phyloP scores from a whole-genome alignment of 306 rosid genomes.

The Lithocarpus polystachyus region DNA sequence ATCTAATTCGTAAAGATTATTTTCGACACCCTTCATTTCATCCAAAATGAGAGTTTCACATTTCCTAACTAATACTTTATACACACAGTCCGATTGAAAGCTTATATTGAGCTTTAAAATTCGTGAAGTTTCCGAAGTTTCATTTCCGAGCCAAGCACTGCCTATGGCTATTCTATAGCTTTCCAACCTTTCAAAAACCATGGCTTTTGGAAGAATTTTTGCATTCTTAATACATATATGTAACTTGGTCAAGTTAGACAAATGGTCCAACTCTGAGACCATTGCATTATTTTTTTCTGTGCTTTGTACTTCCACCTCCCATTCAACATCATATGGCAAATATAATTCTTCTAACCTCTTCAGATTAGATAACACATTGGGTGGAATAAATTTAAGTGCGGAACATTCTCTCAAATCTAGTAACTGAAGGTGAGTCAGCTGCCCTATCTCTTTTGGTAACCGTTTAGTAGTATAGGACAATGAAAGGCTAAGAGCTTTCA shows the following conservation, averaged over 20 bases:
- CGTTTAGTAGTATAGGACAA: background rate
- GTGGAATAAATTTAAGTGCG: background rate
- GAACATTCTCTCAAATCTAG: background rate
- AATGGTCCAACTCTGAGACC: no score
- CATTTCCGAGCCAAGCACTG: accelerated
- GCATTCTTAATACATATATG: background rate
- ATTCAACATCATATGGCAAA: background rate
- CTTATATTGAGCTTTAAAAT: background rate
- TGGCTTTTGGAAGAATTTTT: background rate
- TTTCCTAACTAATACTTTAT: background rate
- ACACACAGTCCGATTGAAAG: background rate
- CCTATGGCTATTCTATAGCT: background rate
- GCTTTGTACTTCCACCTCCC: background rate
- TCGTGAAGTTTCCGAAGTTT: background rate
- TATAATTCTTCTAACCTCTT: background rate
- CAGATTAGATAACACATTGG: background rate
- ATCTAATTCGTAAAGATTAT: background rate
- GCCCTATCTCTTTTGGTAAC: background rate
- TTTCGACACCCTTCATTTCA: background rate
- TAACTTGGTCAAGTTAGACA: accelerated
- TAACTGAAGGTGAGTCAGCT: background rate
- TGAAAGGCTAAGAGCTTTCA: background rate
- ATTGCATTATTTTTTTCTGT: no score
- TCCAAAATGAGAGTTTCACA: background rate
- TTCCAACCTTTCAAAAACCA: background rate